phyloP scores from a whole-genome alignment of 108 stramenopile genomes.

The Aurantiochytrium sp. region DNA sequence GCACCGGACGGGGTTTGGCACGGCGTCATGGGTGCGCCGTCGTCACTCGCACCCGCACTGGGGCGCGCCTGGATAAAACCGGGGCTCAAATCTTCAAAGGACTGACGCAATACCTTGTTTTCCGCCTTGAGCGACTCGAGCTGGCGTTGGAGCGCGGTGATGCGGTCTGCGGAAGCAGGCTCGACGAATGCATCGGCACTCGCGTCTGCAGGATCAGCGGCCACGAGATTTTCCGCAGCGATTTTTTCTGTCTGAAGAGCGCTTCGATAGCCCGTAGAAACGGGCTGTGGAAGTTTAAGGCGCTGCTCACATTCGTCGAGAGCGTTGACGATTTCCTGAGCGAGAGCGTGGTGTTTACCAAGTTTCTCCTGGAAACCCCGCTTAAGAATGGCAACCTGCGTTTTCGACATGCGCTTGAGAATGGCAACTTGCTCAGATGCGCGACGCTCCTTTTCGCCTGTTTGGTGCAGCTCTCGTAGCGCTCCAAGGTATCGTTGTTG shows the following conservation, averaged over 20 bases:
- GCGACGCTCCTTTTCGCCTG: background rate
- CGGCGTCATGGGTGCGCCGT: background rate
- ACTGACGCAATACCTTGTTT: background rate
- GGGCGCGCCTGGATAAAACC: background rate
- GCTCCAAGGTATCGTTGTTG: background rate
- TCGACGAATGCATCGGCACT: background rate
- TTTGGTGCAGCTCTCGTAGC: background rate
- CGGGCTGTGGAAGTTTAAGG: background rate
- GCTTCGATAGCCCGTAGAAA: background rate
- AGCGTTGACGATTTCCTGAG: background rate
- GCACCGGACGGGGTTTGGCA: too few relatives aligned
- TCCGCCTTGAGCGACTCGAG: background rate
- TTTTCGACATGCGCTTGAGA: background rate
- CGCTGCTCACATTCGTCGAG: background rate
- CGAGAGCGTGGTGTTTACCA: background rate
- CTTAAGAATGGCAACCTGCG: background rate
- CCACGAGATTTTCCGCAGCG: background rate
- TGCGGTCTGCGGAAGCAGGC: background rate
- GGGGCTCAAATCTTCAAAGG: background rate
- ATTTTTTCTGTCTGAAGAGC: background rate
- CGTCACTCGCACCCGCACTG: background rate
- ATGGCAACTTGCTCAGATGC: background rate
- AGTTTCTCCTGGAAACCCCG: background rate
- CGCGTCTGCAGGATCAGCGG: background rate
- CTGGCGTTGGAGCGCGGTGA: background rate